Conservation (phyloP, 2,329 filamentous ascomycete genomes). For the Ophiostoma novo-ulmi region DNA sequence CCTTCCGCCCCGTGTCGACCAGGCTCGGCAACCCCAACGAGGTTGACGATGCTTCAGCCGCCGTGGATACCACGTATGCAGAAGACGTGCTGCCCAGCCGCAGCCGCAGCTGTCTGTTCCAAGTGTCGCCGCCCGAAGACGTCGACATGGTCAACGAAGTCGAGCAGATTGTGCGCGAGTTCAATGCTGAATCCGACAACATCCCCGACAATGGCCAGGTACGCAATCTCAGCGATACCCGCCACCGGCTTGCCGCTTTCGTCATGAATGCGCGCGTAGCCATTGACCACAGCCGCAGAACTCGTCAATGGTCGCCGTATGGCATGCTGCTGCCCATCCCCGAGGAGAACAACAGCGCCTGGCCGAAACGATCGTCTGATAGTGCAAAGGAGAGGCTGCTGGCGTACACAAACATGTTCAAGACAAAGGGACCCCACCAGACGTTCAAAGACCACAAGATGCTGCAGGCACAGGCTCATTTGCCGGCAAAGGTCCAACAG, state of each 20-base stretch:
- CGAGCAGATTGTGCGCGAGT: constrained; percentile 49
- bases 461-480: neutral
- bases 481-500: neutral
- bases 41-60: neutral
- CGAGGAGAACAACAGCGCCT: neutral
- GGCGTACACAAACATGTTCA: neutral
- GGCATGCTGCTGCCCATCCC: constrained; percentile 44
- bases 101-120: constrained; percentile 54
- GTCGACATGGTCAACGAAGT: constrained; percentile 48
- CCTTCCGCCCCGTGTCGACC: constrained; percentile 48
- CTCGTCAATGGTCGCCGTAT: constrained; percentile 45
- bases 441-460: neutral
- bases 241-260: constrained; percentile 40
- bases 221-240: constrained; percentile 27
- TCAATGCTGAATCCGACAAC: constrained; percentile 40
- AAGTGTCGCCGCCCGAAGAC: constrained; percentile 54
- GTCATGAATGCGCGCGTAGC: constrained; percentile 44
- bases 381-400: neutral
- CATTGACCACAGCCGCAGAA: constrained; percentile 49
- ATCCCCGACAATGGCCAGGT: constrained; percentile 26
- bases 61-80: constrained; percentile 30
- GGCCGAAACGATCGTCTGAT: neutral
- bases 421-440: neutral
- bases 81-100: constrained; percentile 12
- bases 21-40: constrained; percentile 36